These are phyloP conservation scores for Chlamydomonas sphaeroides DNA, from an alignment of 139 green algal genomes.

Conservation along the genomic window DNA sequence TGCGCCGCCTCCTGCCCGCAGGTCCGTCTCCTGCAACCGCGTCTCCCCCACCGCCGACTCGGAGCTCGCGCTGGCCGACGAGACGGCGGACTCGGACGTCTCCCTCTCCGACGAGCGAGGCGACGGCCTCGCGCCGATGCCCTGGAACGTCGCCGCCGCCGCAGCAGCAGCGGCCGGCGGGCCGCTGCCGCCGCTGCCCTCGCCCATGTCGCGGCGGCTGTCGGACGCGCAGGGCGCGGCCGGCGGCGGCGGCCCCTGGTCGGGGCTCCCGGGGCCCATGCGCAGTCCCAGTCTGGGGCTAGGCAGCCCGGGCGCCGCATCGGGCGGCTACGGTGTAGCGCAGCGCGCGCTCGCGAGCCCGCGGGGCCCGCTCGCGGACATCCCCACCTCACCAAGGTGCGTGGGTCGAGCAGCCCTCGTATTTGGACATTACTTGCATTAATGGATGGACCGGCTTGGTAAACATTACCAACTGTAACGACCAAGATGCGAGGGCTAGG, in stretches of 20 bases:
- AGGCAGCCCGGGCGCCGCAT: too few relatives aligned
- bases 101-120: background rate
- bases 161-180: background rate
- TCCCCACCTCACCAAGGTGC: conserved; percentile 40
- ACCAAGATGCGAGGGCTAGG: too few relatives aligned
- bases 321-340: too few relatives aligned
- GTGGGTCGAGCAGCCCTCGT: too few relatives aligned
- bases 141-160: background rate
- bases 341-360: too few relatives aligned
- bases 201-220: background rate
- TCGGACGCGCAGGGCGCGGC: background rate
- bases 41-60: background rate
- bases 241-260: background rate
- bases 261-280: too few relatives aligned
- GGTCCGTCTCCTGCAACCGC: background rate
- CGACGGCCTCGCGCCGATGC: background rate
- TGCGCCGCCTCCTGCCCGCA: too few relatives aligned
- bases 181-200: background rate
- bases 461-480: too few relatives aligned
- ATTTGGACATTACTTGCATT: too few relatives aligned
- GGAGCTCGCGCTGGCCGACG: too few relatives aligned
- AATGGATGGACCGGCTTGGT: too few relatives aligned
- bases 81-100: conserved; percentile 24
- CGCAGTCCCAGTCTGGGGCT: too few relatives aligned
- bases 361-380: background rate